Base-by-base conservation (phyloP, 139 green algal genomes). In the Coelastrella sp. region DNA sequence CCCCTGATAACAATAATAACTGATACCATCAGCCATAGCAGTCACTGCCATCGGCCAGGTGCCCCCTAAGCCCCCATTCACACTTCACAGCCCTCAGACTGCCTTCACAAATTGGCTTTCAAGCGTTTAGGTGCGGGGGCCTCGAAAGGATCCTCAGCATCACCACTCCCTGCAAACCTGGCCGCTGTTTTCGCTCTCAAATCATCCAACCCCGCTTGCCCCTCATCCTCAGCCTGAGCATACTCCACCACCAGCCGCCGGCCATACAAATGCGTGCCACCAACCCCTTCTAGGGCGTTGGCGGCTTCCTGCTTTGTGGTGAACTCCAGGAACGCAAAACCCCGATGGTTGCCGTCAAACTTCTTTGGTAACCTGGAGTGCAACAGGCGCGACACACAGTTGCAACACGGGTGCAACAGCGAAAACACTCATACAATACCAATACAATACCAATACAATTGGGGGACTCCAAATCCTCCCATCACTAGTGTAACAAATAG, bases 271-370 rank as follows among this genome's bases (percentile, higher is more conserved):
- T 99, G 98, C 14, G 96, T 95, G 19, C 95, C 96, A 0, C 92
- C 86, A 63, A 99, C 94, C 0, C 96, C 96, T 24, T 97, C 96
- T 15, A 96, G 65, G n/a, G 94, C 94, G 74, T 93, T 95, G 6
- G 35, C 56, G 0, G 95, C 93, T 89, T 97, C 95, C 82, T 96
- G 95, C 89, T 96, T 95, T 4, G 95, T 98, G 8, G 95, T 93
- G 85, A 98, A 99, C 90, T 99, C 98, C 59, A 99, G 91, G 84
- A 99, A 99, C 0, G 95, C 97, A 92, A 98, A 99, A 59, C 97
- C 97, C 56, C 98, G 94, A 93, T 99, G 98, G 25, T 68, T 94
- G 88, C 98, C 98, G 91, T 99, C 98, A 92, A 99, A 99, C 94
- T 99, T 99, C 85, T 97, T 97, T 11, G 98, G 98, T 88, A 99